Conservation (phyloP, 768 basidiomycete genomes). For the Boletus tylopilopsis region DNA sequence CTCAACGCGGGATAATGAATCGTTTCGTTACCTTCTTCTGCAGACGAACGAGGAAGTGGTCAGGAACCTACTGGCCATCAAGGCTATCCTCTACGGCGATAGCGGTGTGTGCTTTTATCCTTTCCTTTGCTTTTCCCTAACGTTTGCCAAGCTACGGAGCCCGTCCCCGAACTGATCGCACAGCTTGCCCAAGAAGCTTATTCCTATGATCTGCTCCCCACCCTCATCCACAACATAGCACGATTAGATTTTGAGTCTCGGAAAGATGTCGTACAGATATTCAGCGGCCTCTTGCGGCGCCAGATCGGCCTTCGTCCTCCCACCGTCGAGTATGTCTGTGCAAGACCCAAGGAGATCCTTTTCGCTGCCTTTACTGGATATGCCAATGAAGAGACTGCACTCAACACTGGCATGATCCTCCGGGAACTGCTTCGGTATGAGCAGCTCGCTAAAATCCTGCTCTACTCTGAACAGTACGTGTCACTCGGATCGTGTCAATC, state of each 20-base stretch:
- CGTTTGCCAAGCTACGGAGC: constrained; percentile 44
- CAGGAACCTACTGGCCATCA: constrained; percentile 90
- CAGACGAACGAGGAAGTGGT: constrained; percentile 88
- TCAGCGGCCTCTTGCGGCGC: constrained; percentile 83
- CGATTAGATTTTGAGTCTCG: constrained; percentile 96
- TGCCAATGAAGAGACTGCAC: constrained; percentile 90
- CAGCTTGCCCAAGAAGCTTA: constrained; percentile 97
- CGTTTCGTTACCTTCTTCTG: neutral
- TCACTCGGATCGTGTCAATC: neutral
- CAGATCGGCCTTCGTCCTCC: constrained; percentile 94
- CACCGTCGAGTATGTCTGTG: constrained; percentile 91
- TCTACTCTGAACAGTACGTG: constrained; percentile 91
- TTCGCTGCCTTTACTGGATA: constrained; percentile 91
- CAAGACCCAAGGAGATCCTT: constrained; percentile 68
- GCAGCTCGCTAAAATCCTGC: constrained; percentile 80
- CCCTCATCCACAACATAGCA: constrained; percentile 76
- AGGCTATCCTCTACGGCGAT: constrained; percentile 82
- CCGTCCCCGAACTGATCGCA: constrained; percentile 84
- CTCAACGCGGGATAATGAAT: neutral
- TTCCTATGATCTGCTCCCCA: constrained; percentile 79
- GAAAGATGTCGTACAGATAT: constrained; percentile 80
- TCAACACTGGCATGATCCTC: constrained; percentile 97
- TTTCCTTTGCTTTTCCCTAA: constrained; percentile 1
- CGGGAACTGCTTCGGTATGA: constrained; percentile 97
- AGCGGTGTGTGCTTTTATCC: constrained; percentile 53